Evolutionary conservation across 177 flowering plant genomes (phyloP), one percentile per base, ranked within the genome.

Genomic region (Vitis hybrid): DNA sequence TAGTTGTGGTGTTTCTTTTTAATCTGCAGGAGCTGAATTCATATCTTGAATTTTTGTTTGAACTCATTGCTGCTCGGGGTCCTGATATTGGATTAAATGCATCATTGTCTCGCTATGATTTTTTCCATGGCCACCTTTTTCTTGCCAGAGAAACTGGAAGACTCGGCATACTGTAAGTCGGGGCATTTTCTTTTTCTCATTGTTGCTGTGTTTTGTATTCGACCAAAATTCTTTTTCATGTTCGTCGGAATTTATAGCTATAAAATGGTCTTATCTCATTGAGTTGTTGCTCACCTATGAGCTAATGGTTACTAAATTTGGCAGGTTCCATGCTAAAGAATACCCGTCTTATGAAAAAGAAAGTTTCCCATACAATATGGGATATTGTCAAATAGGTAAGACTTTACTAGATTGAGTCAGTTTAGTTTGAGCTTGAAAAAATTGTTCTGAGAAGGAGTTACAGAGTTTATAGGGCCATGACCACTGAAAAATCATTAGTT

Each of bases 51-150:
- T 89, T 87, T 79, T 81, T 95, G 55, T 95, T 95, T 75, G 80
- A 91, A 75, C 74, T 85, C 56, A 91, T 95, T 78, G 90, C 57
- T 75, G 72, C 82, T 56, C 90, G 97, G 11, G 94, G 93, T 46
- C 93, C 98, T 6, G 64, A 68, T 21, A 78, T 90, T 63, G 99
- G 98, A 56, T 78, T 95, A 74, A 76, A 90, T 74, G 88, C 88
- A 13, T 82, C 93, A 21, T 64, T 93, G 64, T 83, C 60, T 76
- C 96, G 98, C 68, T 95, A 76, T 78, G 98, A 93, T 80, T 80
- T 95, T 0, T 95, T 95, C 71, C 99, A 93, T 72, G 98, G 99
- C 64, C 99, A 95, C 83, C 81, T 93, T 65, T 91, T 95, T 75
- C 73, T 95, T 75, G 90, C 98, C 50, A 30, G 70, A 1, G 91